Percentiles rank a stretch among this genome's conserved stretches.
phyloP scores from a whole-genome alignment of 345 rosid genomes.

The Eucalyptus urophylla region DNA sequence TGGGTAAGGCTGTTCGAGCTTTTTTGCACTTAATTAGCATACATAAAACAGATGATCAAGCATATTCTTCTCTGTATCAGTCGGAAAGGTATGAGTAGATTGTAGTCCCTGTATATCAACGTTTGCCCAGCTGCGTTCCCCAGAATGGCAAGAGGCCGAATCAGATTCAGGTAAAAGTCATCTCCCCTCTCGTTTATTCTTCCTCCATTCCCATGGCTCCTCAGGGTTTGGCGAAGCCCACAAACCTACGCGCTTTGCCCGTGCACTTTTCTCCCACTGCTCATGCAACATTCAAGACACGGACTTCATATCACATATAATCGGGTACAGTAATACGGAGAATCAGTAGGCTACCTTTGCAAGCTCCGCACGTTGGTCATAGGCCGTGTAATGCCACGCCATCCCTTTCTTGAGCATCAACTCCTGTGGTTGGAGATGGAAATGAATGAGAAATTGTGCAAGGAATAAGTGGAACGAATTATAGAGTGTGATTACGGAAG shows the following conservation, averaged over 20 bases:
- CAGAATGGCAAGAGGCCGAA: neutral
- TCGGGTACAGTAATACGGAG: neutral
- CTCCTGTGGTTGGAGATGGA: constrained; percentile 26
- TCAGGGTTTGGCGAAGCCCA: constrained; percentile 81
- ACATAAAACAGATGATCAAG: neutral
- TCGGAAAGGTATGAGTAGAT: neutral
- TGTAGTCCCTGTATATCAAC: neutral
- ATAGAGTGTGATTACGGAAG: neutral
- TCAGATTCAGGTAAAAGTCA: neutral
- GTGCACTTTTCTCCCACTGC: constrained; percentile 82
- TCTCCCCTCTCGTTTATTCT: constrained; percentile 23
- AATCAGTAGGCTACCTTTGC: constrained; percentile 23
- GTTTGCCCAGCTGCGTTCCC: neutral
- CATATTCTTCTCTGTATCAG: neutral
- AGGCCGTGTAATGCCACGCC: constrained; percentile 78
- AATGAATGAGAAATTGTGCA: neutral
- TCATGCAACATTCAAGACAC: neutral
- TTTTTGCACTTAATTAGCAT: neutral
- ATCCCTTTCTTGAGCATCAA: constrained; percentile 68
- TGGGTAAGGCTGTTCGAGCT: neutral
- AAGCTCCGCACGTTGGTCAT: constrained; percentile 46
- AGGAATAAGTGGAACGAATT: neutral
- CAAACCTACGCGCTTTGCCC: constrained; percentile 50
- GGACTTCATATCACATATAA: neutral
- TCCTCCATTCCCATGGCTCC: constrained; percentile 83